Conservation (phyloP, 306 rosid genomes). For the Trichosanthes cucumerina region DNA sequence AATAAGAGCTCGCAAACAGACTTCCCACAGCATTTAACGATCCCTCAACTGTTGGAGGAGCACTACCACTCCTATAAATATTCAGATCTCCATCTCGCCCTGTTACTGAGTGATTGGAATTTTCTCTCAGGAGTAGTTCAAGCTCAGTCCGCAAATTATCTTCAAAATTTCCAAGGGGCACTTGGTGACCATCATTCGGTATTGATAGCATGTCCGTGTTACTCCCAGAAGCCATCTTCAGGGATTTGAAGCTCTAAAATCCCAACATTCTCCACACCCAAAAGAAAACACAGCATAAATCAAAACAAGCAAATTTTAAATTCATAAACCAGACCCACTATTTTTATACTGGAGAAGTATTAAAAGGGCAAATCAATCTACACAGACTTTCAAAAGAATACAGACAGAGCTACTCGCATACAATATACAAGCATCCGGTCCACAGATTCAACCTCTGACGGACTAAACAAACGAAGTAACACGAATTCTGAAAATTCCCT, state of each 20-base stretch:
- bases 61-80: constrained; percentile 92
- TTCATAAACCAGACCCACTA: neutral
- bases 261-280: constrained; percentile 1
- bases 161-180: constrained; percentile 40
- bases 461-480: neutral
- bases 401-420: neutral
- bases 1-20: constrained; percentile 44
- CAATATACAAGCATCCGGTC: neutral
- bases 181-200: constrained; percentile 25
- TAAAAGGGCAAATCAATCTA: neutral
- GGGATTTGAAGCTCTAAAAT: constrained; percentile 18
- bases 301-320: constrained; percentile 1
- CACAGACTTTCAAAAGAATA: constrained; percentile 11
- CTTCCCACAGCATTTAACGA: constrained; percentile 69
- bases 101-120: constrained; percentile 37
- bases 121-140: constrained; percentile 57
- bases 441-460: neutral
- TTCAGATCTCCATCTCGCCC: constrained; percentile 57
- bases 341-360: neutral
- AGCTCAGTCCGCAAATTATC: constrained; percentile 66
- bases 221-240: constrained; percentile 59
- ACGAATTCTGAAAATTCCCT: neutral
- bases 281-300: neutral
- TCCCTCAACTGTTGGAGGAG: constrained; percentile 96
- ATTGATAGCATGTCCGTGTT: constrained; percentile 25